These are phyloP conservation scores for Neurospora discreta DNA, from an alignment of 495 filamentous ascomycete genomes.

Conservation along the genomic window DNA sequence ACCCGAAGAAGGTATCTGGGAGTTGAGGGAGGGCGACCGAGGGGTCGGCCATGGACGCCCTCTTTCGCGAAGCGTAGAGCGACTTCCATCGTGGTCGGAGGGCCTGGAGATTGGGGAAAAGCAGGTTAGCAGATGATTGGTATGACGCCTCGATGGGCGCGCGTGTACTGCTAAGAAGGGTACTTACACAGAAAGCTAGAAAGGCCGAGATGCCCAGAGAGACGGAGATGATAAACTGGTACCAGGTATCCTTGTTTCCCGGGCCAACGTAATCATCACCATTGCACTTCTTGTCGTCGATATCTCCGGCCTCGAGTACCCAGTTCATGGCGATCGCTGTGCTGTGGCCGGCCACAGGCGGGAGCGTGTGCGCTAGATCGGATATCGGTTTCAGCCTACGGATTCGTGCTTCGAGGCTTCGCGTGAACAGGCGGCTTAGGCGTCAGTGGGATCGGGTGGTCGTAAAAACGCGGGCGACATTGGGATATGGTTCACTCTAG, in stretches of 20 bases:
- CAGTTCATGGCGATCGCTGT: conserved; percentile 9
- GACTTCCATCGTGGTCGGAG: conserved; percentile 86
- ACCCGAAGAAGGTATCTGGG: conserved; percentile 80
- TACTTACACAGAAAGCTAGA: conserved; percentile 41
- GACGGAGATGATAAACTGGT: conserved; percentile 43
- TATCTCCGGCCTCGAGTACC: conserved; percentile 6
- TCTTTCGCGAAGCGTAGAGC: conserved; percentile 82
- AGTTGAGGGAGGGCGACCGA: conserved; percentile 72
- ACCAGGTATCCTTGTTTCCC: conserved; percentile 30
- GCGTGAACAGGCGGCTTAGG: background rate
- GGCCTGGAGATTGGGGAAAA: conserved; percentile 27
- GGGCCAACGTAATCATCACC: conserved; percentile 23
- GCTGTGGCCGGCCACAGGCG: background rate
- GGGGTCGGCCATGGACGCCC: conserved; percentile 42
- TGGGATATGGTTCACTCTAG: background rate
- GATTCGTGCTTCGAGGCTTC: background rate
- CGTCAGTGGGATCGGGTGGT: background rate
- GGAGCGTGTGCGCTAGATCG: background rate
- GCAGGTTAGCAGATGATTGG: background rate
- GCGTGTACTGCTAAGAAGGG: too few relatives aligned
- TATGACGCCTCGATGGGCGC: background rate
- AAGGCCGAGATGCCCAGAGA: conserved; percentile 40
- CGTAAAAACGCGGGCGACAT: background rate
- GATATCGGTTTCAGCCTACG: background rate
- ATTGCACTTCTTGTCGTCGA: conserved; percentile 14